Percentiles rank a stretch among this genome's conserved stretches.
These are phyloP conservation scores for Hevea brasiliensis DNA, from an alignment of 345 rosid genomes.

Conservation along the genomic window DNA sequence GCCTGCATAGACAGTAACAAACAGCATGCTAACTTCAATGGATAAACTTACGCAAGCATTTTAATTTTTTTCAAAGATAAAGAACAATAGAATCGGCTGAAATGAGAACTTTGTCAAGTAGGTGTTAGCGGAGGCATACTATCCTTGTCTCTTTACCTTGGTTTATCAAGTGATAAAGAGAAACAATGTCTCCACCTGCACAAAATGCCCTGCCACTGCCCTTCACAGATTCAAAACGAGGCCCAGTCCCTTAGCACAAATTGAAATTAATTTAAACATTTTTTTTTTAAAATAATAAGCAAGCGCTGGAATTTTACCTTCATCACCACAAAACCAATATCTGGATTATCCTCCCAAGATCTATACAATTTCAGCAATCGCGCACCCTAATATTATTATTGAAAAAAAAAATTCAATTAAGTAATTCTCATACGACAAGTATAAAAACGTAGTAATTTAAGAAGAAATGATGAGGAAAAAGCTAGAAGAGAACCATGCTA, in stretches of 20 bases:
- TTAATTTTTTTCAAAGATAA: background rate
- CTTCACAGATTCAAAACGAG: slow-evolving; percentile 44
- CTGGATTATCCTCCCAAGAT: slow-evolving; percentile 84
- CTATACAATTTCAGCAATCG: slow-evolving; percentile 65
- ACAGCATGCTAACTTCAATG: background rate
- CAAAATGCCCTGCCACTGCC: slow-evolving; percentile 96
- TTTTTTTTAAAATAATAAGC: background rate
- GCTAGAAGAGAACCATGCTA: slow-evolving; percentile 47
- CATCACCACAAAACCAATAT: slow-evolving; percentile 70
- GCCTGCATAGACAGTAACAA: slow-evolving; percentile 42
- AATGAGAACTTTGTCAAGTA: background rate
- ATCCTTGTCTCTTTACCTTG: slow-evolving; percentile 40
- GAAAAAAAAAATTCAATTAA: background rate
- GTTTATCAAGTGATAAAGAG: slow-evolving; percentile 59
- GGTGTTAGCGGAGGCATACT: background rate
- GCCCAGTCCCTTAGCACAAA: background rate
- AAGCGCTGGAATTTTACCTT: slow-evolving; percentile 49
- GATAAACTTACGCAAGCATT: background rate
- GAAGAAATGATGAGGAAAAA: background rate
- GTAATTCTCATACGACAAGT: no score
- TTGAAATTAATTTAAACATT: background rate
- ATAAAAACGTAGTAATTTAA: no score
- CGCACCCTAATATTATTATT: slow-evolving; percentile 39
- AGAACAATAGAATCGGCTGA: background rate
- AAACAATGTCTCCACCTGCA: slow-evolving; percentile 87